These are phyloP conservation scores for Podospora comata DNA, from an alignment of 495 filamentous ascomycete species.

Conservation along the genomic window DNA sequence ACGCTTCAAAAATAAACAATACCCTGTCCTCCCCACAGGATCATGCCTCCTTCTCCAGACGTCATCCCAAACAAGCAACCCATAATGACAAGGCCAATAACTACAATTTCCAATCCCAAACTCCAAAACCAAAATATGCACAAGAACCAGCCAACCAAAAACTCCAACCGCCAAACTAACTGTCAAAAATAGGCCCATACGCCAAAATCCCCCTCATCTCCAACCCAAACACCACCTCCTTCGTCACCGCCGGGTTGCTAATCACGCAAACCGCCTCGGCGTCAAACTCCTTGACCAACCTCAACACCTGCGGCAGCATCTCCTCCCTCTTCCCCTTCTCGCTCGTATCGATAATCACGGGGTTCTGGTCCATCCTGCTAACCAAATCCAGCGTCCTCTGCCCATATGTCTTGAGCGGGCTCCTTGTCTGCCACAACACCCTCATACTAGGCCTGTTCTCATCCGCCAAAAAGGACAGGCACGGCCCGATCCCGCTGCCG, in stretches of 20 bases:
- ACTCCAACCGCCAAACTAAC: constrained; percentile 36
- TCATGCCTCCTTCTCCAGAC: neutral
- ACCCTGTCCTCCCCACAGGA: neutral
- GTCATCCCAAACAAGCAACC: neutral
- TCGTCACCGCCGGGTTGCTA: constrained; percentile 65
- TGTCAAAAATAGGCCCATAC: constrained; percentile 77
- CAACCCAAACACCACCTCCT: constrained; percentile 54
- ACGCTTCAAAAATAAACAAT: neutral
- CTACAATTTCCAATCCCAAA: neutral
- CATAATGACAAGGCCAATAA: neutral
- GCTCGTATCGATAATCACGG: constrained; percentile 46
- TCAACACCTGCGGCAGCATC: constrained; percentile 52
- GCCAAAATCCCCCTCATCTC: constrained; percentile 65
- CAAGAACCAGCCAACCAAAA: neutral
- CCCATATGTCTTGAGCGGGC: constrained; percentile 45
- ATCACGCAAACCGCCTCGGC: constrained; percentile 73
- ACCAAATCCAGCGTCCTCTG: constrained; percentile 41
- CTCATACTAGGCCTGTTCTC: constrained; percentile 30
- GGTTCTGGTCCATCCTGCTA: constrained; percentile 35
- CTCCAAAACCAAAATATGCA: neutral
- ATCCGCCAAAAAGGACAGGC: constrained; percentile 42
- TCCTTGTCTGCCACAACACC: constrained; percentile 48
- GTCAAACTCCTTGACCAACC: constrained; percentile 52
- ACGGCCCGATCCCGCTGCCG: constrained; percentile 68
- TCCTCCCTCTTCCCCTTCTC: constrained; percentile 35